Base-by-base conservation (phyloP, 1,284 basidiomycete species). In the Trametes polyzona region DNA sequence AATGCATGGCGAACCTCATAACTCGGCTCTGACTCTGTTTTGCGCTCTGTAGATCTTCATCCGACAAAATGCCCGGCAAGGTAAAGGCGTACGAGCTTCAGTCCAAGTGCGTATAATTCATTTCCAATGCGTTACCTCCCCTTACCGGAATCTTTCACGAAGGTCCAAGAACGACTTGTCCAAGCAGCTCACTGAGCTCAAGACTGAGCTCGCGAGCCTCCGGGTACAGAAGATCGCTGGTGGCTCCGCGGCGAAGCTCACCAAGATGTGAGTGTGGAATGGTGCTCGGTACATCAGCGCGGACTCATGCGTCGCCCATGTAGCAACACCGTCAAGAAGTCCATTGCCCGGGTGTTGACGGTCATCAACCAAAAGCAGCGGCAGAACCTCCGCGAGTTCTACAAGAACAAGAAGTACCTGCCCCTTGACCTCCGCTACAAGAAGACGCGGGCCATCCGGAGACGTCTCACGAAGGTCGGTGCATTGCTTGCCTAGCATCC, bases 301-400 rank as follows among this genome's bases (percentile, higher is more conserved):
- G 21, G 21, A n/a, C 27, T 37, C 12, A 47, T 46, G n/a, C 33
- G 4, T n/a, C 17, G 5, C 9, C 10, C 39, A 44, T 24, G 11
- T 72, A 99, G 96, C 80, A 90, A 92, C 79, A 86, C 93, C 68
- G 93, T 98, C 76, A 96, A 97, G 84, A 99, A 99, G 83, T 96
- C 95, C 67, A 96, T 99, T 73, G 97, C 97, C 64, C 95, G 97
- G 62, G 96, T 99, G 66, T 79, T 98, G 79, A 99, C 97, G 48
- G 95, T 99, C 70, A 96, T 92, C 83, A 98, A 98, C 91, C 90
- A 94, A 76, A 99, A 99, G 83, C 89, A 92, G 72, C 93, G 97
- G 69, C 89, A 94, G 81, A 95, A 96, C 81, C 87, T 98, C 67
- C 93, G 94, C 64, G 96, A 98, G 78, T 94, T 91, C 83, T 98